These are phyloP conservation scores for Penicillium sp. DNA, from an alignment of 2,329 filamentous ascomycete genomes.

Conservation along the genomic window DNA sequence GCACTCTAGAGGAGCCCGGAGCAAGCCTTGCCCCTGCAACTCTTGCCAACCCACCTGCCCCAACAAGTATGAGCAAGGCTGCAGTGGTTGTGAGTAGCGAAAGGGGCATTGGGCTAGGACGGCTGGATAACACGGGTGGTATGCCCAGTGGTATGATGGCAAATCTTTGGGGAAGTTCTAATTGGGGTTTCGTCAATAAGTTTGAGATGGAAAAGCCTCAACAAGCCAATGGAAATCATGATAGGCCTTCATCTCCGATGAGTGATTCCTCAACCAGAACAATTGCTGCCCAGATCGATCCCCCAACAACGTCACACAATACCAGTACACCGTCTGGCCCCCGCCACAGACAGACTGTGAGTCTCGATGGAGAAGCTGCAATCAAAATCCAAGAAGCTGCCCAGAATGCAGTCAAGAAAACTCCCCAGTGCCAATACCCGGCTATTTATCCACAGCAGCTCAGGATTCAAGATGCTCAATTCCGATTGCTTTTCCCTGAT, in stretches of 20 bases:
- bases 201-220: conserved; percentile 56
- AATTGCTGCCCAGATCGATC: conserved; percentile 20
- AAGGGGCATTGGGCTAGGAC: conserved; percentile 64
- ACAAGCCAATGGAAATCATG: conserved; percentile 28
- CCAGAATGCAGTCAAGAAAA: conserved; percentile 14
- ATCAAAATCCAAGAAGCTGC: conserved; percentile 35
- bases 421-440: conserved; percentile 60
- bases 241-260: conserved; percentile 21
- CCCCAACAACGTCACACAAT: conserved; percentile 19
- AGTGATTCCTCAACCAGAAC: conserved; percentile 28
- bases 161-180: conserved; percentile 88
- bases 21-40: conserved; percentile 78
- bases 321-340: conserved; percentile 29
- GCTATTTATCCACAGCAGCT: conserved; percentile 76
- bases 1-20: conserved; percentile 47
- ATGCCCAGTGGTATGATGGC: conserved; percentile 85
- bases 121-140: conserved; percentile 61
- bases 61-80: conserved; percentile 81
- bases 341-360: conserved; percentile 57
- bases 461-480: conserved; percentile 86
- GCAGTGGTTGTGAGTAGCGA: conserved; percentile 81
- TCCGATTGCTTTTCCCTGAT: conserved; percentile 83
- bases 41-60: conserved; percentile 75
- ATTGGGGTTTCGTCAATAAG: conserved; percentile 71
- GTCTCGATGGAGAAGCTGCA: conserved; percentile 49